Percentiles rank a stretch among this genome's conserved stretches.
Evolutionary conservation across 2,329 filamentous ascomycete species (phyloP).

Genomic region (Pseudogymnoascus sp.): DNA sequence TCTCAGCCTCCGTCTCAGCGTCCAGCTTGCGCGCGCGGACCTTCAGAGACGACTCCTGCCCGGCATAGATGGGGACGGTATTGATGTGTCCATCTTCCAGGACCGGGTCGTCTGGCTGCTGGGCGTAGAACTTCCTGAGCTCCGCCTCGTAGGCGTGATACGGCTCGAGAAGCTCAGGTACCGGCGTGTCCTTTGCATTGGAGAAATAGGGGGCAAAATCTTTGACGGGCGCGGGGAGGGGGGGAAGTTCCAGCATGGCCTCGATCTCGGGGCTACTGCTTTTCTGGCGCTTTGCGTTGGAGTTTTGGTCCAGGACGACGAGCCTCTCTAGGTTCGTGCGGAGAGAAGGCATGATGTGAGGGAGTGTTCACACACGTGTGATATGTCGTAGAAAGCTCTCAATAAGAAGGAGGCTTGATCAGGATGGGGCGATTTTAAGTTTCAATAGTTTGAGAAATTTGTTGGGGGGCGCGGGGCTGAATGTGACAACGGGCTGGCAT

Average conservation of each 20-base stretch:
- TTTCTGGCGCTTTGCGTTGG: background rate
- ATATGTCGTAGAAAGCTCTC: background rate
- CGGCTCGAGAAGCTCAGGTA: slow-evolving; percentile 52
- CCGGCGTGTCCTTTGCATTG: slow-evolving; percentile 42
- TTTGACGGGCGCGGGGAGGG: slow-evolving; percentile 17
- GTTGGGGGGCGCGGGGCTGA: background rate
- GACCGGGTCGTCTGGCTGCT: slow-evolving; percentile 51
- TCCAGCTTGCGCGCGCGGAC: slow-evolving; percentile 53
- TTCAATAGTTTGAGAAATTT: background rate
- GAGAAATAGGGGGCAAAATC: slow-evolving; percentile 41
- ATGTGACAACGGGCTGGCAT: background rate
- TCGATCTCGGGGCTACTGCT: background rate
- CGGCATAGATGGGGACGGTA: slow-evolving; percentile 56
- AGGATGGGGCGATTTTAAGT: background rate
- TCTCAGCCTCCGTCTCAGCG: slow-evolving; percentile 50
- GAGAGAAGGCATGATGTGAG: background rate
- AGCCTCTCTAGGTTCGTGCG: background rate
- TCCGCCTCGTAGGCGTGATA: slow-evolving; percentile 60
- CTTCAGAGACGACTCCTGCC: slow-evolving; percentile 47
- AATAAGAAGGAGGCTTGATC: background rate
- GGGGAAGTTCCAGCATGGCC: slow-evolving; percentile 15
- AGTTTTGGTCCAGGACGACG: background rate
- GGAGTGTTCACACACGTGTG: background rate
- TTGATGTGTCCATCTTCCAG: slow-evolving; percentile 52
- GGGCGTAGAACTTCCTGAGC: slow-evolving; percentile 60